Evolutionary conservation across 352 stramenopile genomes (phyloP).

Genomic region (Elongisporangium prolatum): DNA sequence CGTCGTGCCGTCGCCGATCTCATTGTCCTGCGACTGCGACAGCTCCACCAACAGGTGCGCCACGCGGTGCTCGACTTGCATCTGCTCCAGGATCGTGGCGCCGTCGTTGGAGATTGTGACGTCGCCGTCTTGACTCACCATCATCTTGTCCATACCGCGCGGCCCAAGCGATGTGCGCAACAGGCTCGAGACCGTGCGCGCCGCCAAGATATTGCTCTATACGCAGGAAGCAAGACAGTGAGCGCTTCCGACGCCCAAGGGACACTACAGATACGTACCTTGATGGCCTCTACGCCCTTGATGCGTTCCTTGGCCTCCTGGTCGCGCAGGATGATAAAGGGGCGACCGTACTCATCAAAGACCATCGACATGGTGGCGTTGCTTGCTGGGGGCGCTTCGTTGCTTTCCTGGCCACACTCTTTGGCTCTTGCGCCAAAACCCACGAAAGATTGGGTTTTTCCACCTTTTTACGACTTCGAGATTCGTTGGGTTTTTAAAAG

Average conservation of each 20-base stretch:
- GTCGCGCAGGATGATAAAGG: conserved; percentile 99
- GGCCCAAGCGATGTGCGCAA: conserved; percentile 97
- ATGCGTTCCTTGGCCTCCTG: conserved; percentile 98
- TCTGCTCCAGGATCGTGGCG: conserved; percentile 99
- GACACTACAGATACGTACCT: conserved; percentile 78
- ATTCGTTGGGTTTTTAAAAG: neutral
- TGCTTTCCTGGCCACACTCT: conserved; percentile 14
- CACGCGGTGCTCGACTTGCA: conserved; percentile 99
- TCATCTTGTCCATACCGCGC: conserved; percentile 98
- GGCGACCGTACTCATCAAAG: conserved; percentile 99
- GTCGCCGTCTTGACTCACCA: conserved; percentile 98
- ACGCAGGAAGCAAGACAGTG: neutral
- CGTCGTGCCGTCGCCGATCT: conserved; percentile 99
- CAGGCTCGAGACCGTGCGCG: conserved; percentile 95
- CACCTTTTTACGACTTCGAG: conserved; percentile 7
- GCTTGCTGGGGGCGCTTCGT: conserved; percentile 5
- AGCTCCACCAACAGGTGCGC: conserved; percentile 99
- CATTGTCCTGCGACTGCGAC: conserved; percentile 98
- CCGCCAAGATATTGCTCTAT: conserved; percentile 98
- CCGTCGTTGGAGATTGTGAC: conserved; percentile 99
- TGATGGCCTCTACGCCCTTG: conserved; percentile 98
- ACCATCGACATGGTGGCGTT: conserved; percentile 84
- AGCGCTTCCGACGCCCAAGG: neutral
- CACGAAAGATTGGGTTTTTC: conserved; percentile 4
- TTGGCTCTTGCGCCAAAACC: neutral